A percentile compares a stretch with the other conserved stretches of the same genome.
Evolutionary conservation across 176 grass and related monocot genomes (phyloP).

Genomic region (Bolboschoenus planiculmis): DNA sequence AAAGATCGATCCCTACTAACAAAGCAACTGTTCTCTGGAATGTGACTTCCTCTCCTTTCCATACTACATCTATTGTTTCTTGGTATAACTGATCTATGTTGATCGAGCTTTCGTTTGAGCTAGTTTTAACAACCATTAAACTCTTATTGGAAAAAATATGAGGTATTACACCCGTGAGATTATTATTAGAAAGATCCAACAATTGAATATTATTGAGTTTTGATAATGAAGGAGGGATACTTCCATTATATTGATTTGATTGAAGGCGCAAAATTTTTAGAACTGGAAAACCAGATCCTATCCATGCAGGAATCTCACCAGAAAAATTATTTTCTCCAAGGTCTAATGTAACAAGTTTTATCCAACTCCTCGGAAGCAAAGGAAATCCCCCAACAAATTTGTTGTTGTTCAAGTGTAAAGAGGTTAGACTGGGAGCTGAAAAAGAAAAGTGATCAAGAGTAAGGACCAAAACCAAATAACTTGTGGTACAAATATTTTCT

Average conservation of each 20-base stretch:
- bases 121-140: not conserved
- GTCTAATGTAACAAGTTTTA: not conserved
- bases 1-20: not conserved
- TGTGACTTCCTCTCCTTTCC: not conserved
- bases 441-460: not conserved
- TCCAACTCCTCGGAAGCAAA: not conserved
- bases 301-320: not conserved
- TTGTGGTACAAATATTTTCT: not conserved
- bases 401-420: not conserved
- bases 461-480: not conserved
- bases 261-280: not conserved
- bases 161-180: not conserved
- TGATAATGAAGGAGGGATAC: not conserved
- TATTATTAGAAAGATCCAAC: slow-evolving; percentile 26
- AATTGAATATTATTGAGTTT: not conserved
- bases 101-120: not conserved
- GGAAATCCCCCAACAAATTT: not conserved
- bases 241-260: slow-evolving; percentile 26
- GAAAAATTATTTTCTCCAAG: not conserved
- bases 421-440: not conserved
- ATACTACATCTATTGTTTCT: not conserved
- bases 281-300: not conserved
- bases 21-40: not conserved
- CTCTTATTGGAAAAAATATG: not conserved
- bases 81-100: not conserved